Evolutionary conservation across 768 basidiomycete species (phyloP).

Genomic region (Lactifluus subvellereus): DNA sequence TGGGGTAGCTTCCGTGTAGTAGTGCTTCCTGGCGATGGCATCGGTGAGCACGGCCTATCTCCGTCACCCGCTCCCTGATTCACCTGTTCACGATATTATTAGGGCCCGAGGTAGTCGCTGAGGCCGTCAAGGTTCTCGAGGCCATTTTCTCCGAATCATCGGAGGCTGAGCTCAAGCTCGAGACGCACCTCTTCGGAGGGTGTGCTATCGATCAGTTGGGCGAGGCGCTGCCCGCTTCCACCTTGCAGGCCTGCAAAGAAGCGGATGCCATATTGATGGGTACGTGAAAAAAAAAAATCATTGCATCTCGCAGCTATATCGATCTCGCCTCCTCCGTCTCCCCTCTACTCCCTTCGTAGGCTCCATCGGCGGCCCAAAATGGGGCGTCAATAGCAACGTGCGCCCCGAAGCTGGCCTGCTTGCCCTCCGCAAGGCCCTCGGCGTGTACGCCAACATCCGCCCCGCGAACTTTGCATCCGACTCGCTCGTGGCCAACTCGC

Average conservation of each 20-base stretch:
- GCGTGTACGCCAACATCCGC: slow-evolving; percentile 96
- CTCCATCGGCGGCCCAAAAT: slow-evolving; percentile 98
- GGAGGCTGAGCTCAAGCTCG: slow-evolving; percentile 67
- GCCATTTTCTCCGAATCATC: slow-evolving; percentile 54
- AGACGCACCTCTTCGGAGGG: slow-evolving; percentile 82
- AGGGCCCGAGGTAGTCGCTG: slow-evolving; percentile 87
- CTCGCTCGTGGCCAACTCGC: slow-evolving; percentile 78
- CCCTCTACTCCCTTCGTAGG: slow-evolving; percentile 43
- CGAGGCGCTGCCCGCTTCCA: slow-evolving; percentile 79
- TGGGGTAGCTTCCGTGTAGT: slow-evolving; percentile 72
- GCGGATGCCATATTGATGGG: slow-evolving; percentile 97
- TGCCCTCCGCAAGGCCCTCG: slow-evolving; percentile 81
- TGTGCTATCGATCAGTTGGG: slow-evolving; percentile 85
- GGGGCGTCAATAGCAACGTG: slow-evolving; percentile 85
- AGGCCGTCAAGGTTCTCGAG: slow-evolving; percentile 82
- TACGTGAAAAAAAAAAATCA: slow-evolving; percentile 31
- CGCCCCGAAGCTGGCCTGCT: slow-evolving; percentile 93
- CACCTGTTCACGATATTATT: slow-evolving; percentile 1
- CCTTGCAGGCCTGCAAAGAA: slow-evolving; percentile 81
- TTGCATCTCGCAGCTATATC: neutral
- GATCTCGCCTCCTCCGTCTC: neutral
- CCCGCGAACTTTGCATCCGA: slow-evolving; percentile 94
- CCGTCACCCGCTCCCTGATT: neutral
- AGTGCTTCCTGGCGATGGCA: slow-evolving; percentile 94
- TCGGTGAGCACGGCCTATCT: slow-evolving; percentile 49